Evolutionary conservation across 495 filamentous ascomycete species (phyloP).

Genomic region (Thermothielavioides terrestris): DNA sequence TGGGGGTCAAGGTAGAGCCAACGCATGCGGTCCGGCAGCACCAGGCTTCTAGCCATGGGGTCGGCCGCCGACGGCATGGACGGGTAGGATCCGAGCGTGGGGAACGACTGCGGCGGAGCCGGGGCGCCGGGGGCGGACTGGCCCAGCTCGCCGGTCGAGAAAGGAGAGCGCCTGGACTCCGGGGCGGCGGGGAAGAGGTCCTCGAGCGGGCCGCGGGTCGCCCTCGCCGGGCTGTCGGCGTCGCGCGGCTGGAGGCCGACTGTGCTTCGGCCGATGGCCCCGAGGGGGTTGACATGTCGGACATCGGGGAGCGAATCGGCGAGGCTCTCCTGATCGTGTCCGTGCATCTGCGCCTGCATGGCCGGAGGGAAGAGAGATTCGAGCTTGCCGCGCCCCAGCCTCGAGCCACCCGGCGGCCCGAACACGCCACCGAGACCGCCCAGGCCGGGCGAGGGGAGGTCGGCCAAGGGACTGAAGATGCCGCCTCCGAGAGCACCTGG

Average conservation of each 20-base stretch:
- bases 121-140: constrained; percentile 26
- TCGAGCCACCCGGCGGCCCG: constrained; percentile 31
- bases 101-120: constrained; percentile 26
- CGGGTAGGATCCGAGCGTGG: constrained; percentile 30
- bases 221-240: constrained; percentile 54
- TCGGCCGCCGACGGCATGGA: constrained; percentile 34
- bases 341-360: constrained; percentile 83
- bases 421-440: constrained; percentile 48
- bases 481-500: constrained; percentile 57
- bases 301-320: constrained; percentile 44
- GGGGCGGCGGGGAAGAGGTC: constrained; percentile 35
- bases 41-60: constrained; percentile 76
- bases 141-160: constrained; percentile 26
- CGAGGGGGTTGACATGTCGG: constrained; percentile 42
- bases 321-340: constrained; percentile 48
- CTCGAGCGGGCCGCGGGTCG: constrained; percentile 50
- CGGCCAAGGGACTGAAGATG: constrained; percentile 60
- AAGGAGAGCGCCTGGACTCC: constrained; percentile 29
- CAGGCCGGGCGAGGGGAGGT: constrained; percentile 67
- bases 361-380: constrained; percentile 77
- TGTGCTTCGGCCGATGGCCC: constrained; percentile 47
- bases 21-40: constrained; percentile 98
- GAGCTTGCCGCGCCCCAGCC: constrained; percentile 65
- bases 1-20: constrained; percentile 97
- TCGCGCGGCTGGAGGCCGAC: constrained; percentile 43